phyloP scores from a whole-genome alignment of 2,329 filamentous ascomycete genomes.

The Trichothecium sympodiale region DNA sequence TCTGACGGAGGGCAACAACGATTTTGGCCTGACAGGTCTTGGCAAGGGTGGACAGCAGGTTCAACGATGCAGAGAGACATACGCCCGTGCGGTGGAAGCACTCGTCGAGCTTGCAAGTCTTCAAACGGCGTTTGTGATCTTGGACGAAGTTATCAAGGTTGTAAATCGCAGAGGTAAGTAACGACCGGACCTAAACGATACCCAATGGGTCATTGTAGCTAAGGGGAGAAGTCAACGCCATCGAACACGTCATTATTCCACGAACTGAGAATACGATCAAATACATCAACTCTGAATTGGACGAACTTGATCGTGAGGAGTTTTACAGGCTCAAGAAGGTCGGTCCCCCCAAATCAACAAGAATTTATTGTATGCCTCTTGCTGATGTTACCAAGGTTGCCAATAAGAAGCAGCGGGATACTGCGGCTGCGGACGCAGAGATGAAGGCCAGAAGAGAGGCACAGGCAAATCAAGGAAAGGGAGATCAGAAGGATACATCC shows the following conservation, averaged over 20 bases:
- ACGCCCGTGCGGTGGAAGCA: constrained; percentile 89
- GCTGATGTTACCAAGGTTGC: constrained; percentile 43
- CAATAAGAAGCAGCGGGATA: constrained; percentile 72
- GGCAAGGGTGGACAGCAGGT: constrained; percentile 98
- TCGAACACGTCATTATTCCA: constrained; percentile 94
- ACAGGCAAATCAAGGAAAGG: constrained; percentile 16
- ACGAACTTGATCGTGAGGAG: constrained; percentile 94
- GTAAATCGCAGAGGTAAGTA: constrained; percentile 77
- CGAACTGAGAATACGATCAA: constrained; percentile 99
- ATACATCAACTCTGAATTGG: constrained; percentile 97
- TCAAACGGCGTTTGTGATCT: constrained; percentile 93
- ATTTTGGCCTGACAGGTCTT: constrained; percentile 90
- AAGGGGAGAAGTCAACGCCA: constrained; percentile 64
- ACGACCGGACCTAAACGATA: no score
- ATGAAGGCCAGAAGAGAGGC: constrained; percentile 61
- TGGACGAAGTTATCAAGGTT: constrained; percentile 98
- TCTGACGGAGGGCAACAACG: constrained; percentile 78
- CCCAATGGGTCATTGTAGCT: constrained; percentile 9
- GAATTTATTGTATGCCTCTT: background rate
- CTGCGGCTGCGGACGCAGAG: constrained; percentile 59
- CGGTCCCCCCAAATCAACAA: background rate
- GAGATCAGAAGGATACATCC: constrained; percentile 29
- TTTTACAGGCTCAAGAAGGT: constrained; percentile 94
- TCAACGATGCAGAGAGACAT: constrained; percentile 88
- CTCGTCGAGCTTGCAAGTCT: constrained; percentile 89